Evolutionary conservation across 768 basidiomycete genomes (phyloP).

Genomic region (Lactifluus rugatus): DNA sequence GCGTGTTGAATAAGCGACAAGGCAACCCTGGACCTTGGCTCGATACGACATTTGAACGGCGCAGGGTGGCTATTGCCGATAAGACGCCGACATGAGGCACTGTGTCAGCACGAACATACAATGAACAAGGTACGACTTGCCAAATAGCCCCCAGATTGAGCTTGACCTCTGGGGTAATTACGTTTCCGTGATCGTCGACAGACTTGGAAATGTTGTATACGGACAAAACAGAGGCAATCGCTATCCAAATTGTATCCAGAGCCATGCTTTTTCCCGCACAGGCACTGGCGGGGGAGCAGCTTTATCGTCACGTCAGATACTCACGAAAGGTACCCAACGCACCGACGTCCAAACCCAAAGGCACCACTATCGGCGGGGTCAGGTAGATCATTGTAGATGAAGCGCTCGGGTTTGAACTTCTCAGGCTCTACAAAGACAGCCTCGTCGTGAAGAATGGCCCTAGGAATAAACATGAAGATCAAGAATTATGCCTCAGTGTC

Average conservation of each 20-base stretch:
- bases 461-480: not conserved
- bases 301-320: not conserved
- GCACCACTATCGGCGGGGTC: conserved; percentile 14
- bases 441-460: conserved; percentile 20
- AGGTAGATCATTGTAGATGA: conserved; percentile 1
- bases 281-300: not conserved
- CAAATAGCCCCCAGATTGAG: conserved; percentile 3
- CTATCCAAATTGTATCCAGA: conserved; percentile 19
- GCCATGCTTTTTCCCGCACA: conserved; percentile 18
- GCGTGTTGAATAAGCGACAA: conserved; percentile 14
- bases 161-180: conserved; percentile 16
- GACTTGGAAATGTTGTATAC: conserved; percentile 15
- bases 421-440: conserved; percentile 16
- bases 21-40: conserved; percentile 12
- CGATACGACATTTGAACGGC: conserved; percentile 13
- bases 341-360: conserved; percentile 21
- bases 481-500: not conserved
- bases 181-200: conserved; percentile 6
- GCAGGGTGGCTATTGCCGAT: conserved; percentile 3
- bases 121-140: not conserved
- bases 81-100: not conserved
- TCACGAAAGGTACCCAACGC: not conserved
- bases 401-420: conserved; percentile 20
- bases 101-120: not conserved
- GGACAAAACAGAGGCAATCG: conserved; percentile 15